Conservation (phyloP, 225 moss, liverwort and hornwort genomes). For the Sphagnum contortum region DNA sequence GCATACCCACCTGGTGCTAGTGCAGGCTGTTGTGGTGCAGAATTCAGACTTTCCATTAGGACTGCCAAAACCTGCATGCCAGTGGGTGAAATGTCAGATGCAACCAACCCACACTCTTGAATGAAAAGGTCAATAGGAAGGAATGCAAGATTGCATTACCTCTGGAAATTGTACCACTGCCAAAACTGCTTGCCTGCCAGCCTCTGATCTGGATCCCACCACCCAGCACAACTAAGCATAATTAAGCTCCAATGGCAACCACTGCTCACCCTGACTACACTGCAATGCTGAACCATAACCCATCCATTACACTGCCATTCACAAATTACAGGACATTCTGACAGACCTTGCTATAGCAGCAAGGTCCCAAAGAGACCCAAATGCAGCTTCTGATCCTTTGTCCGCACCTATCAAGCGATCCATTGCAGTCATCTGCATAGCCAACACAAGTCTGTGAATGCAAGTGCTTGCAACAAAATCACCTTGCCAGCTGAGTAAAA, state of each 20-base stretch:
- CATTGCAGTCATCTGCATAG: constrained; percentile 58
- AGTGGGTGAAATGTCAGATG: constrained; percentile 2
- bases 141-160: constrained; percentile 26
- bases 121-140: not conserved
- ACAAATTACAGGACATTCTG: not conserved
- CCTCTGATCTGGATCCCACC: constrained; percentile 52
- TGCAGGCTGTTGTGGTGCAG: constrained; percentile 23
- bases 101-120: no score
- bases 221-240: no score
- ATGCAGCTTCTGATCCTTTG: constrained; percentile 51
- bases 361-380: constrained; percentile 84
- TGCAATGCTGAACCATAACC: no score
- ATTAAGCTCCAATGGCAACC: no score
- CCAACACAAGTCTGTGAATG: constrained; percentile 2
- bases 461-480: constrained; percentile 9
- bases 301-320: no score
- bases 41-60: constrained; percentile 42
- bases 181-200: constrained; percentile 71
- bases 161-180: constrained; percentile 77
- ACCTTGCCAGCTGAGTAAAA: not conserved
- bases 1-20: constrained; percentile 28
- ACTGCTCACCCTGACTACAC: no score
- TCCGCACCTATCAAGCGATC: constrained; percentile 65
- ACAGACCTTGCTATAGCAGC: constrained; percentile 67
- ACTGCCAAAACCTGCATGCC: constrained; percentile 54